These are phyloP conservation scores for Begonia masoniana DNA, from an alignment of 306 rosid species.

Conservation along the genomic window DNA sequence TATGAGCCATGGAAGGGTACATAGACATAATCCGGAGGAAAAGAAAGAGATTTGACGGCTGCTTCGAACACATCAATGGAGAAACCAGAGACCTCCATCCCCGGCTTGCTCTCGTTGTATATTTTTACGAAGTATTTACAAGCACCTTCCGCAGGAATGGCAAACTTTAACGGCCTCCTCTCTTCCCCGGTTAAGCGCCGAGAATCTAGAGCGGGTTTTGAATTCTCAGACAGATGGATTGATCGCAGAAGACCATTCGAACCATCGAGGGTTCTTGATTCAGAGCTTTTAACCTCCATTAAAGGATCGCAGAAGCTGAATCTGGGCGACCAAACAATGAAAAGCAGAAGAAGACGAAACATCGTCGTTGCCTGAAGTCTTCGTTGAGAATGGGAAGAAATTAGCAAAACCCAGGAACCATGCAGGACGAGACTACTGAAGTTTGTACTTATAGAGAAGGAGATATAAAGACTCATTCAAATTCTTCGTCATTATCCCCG, in stretches of 20 bases:
- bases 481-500: too few relatives aligned
- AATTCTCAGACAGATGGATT: slow-evolving; percentile 1
- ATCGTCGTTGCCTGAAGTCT: too few relatives aligned
- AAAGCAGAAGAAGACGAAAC: too few relatives aligned
- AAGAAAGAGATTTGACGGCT: slow-evolving; percentile 15
- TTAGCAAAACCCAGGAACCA: too few relatives aligned
- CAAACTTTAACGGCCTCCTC: slow-evolving; percentile 21
- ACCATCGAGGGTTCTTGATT: background rate
- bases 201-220: background rate
- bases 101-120: slow-evolving; percentile 9
- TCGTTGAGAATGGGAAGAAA: too few relatives aligned
- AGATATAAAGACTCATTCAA: too few relatives aligned
- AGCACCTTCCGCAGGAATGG: slow-evolving; percentile 29
- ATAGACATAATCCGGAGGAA: slow-evolving; percentile 11
- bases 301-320: background rate
- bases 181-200: background rate
- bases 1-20: slow-evolving; percentile 29
- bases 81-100: slow-evolving; percentile 25
- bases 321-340: background rate
- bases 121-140: slow-evolving; percentile 37
- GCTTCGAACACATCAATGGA: slow-evolving; percentile 39
- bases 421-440: too few relatives aligned
- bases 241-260: background rate
- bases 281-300: too few relatives aligned
- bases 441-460: too few relatives aligned